phyloP scores from a whole-genome alignment of 1,284 basidiomycete species.

The Ceratobasidium sp. region DNA sequence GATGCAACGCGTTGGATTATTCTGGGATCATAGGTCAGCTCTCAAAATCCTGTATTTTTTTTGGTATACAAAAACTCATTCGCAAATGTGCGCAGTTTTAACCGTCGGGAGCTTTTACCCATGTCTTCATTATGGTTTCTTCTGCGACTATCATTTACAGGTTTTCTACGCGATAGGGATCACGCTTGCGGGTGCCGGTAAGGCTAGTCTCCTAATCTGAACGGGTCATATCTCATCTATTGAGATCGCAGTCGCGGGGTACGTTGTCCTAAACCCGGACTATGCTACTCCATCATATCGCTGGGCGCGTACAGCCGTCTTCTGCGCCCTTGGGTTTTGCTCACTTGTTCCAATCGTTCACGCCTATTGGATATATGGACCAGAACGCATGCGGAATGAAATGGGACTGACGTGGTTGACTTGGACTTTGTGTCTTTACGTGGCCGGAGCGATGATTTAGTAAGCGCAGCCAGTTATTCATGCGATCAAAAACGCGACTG shows the following conservation, averaged over 20 bases:
- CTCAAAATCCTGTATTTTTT: conserved; percentile 25
- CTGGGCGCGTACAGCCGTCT: conserved; percentile 78
- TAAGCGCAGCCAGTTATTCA: conserved; percentile 57
- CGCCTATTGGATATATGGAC: conserved; percentile 65
- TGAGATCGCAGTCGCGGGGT: conserved; percentile 62
- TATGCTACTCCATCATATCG: conserved; percentile 80
- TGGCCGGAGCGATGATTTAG: conserved; percentile 82
- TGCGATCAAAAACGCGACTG: conserved; percentile 26
- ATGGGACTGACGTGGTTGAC: conserved; percentile 77
- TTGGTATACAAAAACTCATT: conserved; percentile 33
- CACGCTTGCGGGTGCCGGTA: conserved; percentile 66
- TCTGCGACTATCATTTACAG: conserved; percentile 66
- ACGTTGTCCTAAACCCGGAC: conserved; percentile 80
- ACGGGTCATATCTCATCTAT: conserved; percentile 40
- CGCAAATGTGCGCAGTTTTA: conserved; percentile 62
- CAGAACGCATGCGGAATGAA: conserved; percentile 60
- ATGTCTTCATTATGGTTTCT: conserved; percentile 63
- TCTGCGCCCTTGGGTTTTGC: conserved; percentile 80
- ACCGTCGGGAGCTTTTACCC: conserved; percentile 46
- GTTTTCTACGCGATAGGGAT: conserved; percentile 64
- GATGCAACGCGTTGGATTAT: conserved; percentile 71
- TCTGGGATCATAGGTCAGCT: conserved; percentile 67
- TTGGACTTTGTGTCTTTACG: conserved; percentile 70
- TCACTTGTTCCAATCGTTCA: conserved; percentile 78
- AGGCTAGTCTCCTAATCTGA: conserved; percentile 48